A percentile compares a stretch with the other conserved stretches of the same genome.
Conservation (phyloP, 176 grass and related monocot species). For the Juncus effusus region DNA sequence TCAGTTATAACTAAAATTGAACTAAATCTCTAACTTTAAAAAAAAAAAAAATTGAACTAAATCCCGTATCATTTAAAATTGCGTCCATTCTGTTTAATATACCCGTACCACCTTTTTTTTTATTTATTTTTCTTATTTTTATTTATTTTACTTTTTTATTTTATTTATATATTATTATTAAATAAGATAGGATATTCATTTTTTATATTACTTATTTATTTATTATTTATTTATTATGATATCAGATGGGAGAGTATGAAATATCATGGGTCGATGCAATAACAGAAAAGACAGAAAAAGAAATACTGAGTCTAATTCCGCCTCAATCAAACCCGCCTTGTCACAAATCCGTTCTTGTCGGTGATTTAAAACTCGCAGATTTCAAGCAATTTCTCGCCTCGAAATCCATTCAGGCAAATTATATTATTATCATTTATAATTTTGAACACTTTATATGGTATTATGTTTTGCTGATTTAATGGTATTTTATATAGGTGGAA, state of each 20-base stretch:
- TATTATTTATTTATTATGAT: conserved; percentile 1
- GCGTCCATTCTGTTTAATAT: too few species aligned
- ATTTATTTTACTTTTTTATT: neutral
- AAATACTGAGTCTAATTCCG: conserved; percentile 55
- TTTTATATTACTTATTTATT: neutral
- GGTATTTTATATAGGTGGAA: conserved; percentile 55
- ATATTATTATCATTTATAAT: neutral
- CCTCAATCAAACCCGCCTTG: conserved; percentile 43
- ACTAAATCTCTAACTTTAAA: neutral
- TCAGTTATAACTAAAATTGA: conserved; percentile 9
- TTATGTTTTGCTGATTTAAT: neutral
- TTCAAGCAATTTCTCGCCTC: conserved; percentile 90
- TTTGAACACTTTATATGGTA: neutral
- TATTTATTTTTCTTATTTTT: neutral
- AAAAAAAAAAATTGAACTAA: neutral
- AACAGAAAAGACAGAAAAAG: conserved; percentile 60
- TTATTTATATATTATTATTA: too few species aligned
- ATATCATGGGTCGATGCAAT: conserved; percentile 81
- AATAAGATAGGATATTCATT: too few species aligned
- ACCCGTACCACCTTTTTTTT: neutral
- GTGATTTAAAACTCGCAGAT: conserved; percentile 78
- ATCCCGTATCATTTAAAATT: too few species aligned
- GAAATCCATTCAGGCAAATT: conserved; percentile 71
- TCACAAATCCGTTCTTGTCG: conserved; percentile 86
- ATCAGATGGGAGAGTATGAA: conserved; percentile 82